These are phyloP conservation scores for Diospyros lotus DNA, from an alignment of 148 eudicot genomes.

Conservation along the genomic window DNA sequence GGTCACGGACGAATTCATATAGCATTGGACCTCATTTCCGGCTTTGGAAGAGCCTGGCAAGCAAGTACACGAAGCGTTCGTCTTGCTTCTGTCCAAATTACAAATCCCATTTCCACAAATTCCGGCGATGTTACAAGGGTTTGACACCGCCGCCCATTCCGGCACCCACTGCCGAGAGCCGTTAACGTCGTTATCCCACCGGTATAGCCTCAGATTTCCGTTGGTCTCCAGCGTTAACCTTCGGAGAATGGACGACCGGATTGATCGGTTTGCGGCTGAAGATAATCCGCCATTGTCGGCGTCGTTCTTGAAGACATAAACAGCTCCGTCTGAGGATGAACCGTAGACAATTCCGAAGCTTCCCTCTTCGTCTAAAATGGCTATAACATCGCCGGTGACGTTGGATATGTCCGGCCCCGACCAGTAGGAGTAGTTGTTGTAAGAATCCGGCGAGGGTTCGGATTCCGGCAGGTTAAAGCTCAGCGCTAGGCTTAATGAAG, in stretches of 20 bases:
- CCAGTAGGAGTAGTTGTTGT: constrained; percentile 73
- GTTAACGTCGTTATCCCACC: constrained; percentile 76
- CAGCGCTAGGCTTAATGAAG: constrained; percentile 69
- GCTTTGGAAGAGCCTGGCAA: constrained; percentile 53
- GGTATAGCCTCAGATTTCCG: constrained; percentile 67
- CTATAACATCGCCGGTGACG: constrained; percentile 73
- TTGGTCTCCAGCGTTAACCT: constrained; percentile 58
- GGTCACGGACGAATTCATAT: constrained; percentile 44
- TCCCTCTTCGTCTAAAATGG: constrained; percentile 62
- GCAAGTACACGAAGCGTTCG: constrained; percentile 65
- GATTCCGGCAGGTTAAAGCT: constrained; percentile 61
- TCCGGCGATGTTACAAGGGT: constrained; percentile 87
- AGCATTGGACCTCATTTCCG: constrained; percentile 34
- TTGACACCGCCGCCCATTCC: constrained; percentile 89
- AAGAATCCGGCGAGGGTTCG: constrained; percentile 25
- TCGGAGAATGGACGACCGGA: constrained; percentile 25
- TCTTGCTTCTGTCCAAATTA: constrained; percentile 52
- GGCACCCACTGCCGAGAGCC: constrained; percentile 84
- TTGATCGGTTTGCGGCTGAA: constrained; percentile 30
- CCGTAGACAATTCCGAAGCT: constrained; percentile 85
- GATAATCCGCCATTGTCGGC: constrained; percentile 49
- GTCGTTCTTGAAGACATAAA: constrained; percentile 75
- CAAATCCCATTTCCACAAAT: constrained; percentile 88
- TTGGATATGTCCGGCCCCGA: constrained; percentile 78
- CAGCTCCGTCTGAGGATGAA: constrained; percentile 63